A percentile compares a stretch with the other conserved stretches of the same genome.
Evolutionary conservation across 768 basidiomycete genomes (phyloP).

Genomic region (Lentinula sp.): DNA sequence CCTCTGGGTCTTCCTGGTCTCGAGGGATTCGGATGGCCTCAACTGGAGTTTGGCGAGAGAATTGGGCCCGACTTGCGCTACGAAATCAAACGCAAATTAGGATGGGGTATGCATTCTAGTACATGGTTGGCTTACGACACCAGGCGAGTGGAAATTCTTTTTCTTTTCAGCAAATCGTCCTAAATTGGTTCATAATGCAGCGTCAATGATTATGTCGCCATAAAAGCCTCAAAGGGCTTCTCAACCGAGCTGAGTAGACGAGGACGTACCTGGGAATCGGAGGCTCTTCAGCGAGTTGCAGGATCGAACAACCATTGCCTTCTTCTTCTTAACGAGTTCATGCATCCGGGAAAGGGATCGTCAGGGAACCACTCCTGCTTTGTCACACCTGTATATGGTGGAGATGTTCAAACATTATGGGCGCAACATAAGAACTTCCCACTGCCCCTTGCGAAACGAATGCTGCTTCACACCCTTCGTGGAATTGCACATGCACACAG

Average conservation of each 20-base stretch:
- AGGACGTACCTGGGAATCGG: slow-evolving; percentile 15
- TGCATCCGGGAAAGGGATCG: slow-evolving; percentile 3
- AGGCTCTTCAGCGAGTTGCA: background rate
- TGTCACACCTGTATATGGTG: slow-evolving; percentile 6
- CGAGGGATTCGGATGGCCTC: slow-evolving; percentile 21
- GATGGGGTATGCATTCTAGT: slow-evolving; percentile 24
- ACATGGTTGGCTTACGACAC: slow-evolving; percentile 23
- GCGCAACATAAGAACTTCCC: slow-evolving; percentile 1
- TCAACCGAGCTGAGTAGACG: slow-evolving; percentile 13
- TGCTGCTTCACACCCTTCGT: slow-evolving; percentile 10
- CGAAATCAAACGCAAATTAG: slow-evolving; percentile 20
- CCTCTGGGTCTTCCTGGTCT: slow-evolving; percentile 20
- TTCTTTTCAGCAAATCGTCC: background rate
- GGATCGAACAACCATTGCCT: slow-evolving; percentile 8
- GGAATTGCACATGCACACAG: slow-evolving; percentile 10
- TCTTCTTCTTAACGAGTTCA: slow-evolving; percentile 5
- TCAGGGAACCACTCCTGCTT: slow-evolving; percentile 10
- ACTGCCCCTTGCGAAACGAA: slow-evolving; percentile 5
- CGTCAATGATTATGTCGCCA: slow-evolving; percentile 15
- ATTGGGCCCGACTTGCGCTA: slow-evolving; percentile 22
- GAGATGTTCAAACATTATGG: slow-evolving; percentile 2
- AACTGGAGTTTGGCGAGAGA: slow-evolving; percentile 18
- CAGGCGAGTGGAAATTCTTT: slow-evolving; percentile 8
- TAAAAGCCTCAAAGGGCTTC: slow-evolving; percentile 15
- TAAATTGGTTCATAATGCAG: background rate